Percentiles rank a stretch among this genome's conserved stretches.
Conservation (phyloP, 2,329 filamentous ascomycete species). For the Tolypocladium endophyticum region DNA sequence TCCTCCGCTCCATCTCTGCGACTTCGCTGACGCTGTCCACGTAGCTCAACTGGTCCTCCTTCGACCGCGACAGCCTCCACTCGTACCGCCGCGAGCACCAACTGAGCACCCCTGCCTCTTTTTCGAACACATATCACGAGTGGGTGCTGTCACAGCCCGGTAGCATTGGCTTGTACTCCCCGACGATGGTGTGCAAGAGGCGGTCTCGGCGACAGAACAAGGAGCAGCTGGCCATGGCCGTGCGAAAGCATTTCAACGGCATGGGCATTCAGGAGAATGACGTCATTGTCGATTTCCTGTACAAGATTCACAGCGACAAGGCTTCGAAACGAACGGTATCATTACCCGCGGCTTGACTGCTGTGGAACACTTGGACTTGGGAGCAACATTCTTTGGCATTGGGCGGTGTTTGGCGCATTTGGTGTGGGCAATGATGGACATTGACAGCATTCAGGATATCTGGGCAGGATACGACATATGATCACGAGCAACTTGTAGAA, state of each 20-base stretch:
- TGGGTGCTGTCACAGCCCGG: conserved; percentile 49
- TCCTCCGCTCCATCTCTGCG: not conserved
- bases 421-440: not conserved
- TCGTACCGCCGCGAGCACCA: conserved; percentile 65
- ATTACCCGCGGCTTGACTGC: conserved; percentile 10
- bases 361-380: not conserved
- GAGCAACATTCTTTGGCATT: not conserved
- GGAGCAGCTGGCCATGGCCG: conserved; percentile 59
- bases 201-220: conserved; percentile 58
- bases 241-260: conserved; percentile 76
- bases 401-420: not conserved
- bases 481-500: not conserved
- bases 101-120: conserved; percentile 60
- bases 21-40: not conserved
- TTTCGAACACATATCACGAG: conserved; percentile 52
- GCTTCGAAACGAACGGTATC: conserved; percentile 13
- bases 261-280: conserved; percentile 72
- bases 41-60: conserved; percentile 56
- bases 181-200: conserved; percentile 61
- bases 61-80: conserved; percentile 59
- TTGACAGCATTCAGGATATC: not conserved
- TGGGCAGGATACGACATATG: not conserved
- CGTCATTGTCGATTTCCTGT: conserved; percentile 69
- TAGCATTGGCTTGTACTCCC: conserved; percentile 61
- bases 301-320: conserved; percentile 44